Conservation (phyloP, 345 rosid species). For the Toxicodendron radicans region DNA sequence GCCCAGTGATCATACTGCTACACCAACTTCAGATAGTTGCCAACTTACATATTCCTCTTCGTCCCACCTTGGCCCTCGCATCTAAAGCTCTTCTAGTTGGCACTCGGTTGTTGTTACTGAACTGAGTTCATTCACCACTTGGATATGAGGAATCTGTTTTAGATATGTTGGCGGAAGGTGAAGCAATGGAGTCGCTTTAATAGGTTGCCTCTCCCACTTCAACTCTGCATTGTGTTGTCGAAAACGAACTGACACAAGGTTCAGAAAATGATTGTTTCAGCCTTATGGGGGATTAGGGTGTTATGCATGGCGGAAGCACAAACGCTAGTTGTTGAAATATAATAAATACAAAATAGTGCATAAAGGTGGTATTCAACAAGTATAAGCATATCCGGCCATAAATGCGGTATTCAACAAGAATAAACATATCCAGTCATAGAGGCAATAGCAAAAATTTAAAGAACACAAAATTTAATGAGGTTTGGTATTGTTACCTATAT, state of each 20-base stretch:
- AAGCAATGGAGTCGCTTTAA: slow-evolving; percentile 90
- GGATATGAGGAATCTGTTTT: slow-evolving; percentile 96
- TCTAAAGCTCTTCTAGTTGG: slow-evolving; percentile 35
- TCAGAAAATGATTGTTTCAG: slow-evolving; percentile 62
- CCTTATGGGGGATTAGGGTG: too few species aligned
- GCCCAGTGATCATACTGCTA: slow-evolving; percentile 48
- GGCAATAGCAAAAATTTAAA: too few species aligned
- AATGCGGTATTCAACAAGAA: too few species aligned
- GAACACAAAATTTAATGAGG: too few species aligned
- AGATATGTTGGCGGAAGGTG: slow-evolving; percentile 95
- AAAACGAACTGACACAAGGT: neutral
- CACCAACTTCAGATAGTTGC: slow-evolving; percentile 52
- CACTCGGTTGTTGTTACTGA: slow-evolving; percentile 55
- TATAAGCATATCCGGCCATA: too few species aligned
- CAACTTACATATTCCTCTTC: slow-evolving; percentile 44
- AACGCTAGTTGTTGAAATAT: too few species aligned
- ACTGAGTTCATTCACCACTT: too few species aligned
- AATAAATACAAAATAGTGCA: too few species aligned
- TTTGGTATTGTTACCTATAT: too few species aligned
- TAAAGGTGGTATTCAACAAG: too few species aligned
- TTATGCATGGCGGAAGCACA: too few species aligned
- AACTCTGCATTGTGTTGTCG: slow-evolving; percentile 42
- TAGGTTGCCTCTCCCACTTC: slow-evolving; percentile 80
- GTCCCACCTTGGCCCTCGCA: slow-evolving; percentile 30
- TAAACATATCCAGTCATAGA: too few species aligned